Conservation (phyloP, 139 green algal species). For the Trebouxia sp. region DNA sequence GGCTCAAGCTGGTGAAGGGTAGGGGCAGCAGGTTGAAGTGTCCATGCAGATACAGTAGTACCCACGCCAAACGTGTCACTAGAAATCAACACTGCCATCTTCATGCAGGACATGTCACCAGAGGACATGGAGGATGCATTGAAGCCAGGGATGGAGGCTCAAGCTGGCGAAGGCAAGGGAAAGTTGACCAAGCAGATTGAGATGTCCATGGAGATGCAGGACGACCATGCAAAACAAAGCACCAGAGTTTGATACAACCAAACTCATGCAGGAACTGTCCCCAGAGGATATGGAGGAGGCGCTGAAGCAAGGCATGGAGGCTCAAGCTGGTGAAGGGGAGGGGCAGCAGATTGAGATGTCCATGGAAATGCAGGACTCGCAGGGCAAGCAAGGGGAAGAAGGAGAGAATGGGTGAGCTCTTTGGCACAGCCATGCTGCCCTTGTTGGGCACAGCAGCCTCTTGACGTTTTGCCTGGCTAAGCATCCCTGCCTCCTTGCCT, state of each 20-base stretch:
- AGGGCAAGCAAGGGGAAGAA: slow-evolving; percentile 28
- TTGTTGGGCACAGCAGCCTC: too few species aligned
- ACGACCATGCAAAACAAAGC: slow-evolving; percentile 29
- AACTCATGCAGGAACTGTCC: slow-evolving; percentile 32
- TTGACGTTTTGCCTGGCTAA: too few species aligned
- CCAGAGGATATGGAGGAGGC: slow-evolving; percentile 41
- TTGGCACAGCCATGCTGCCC: too few species aligned
- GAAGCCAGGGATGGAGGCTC: slow-evolving; percentile 29
- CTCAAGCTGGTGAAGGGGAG: slow-evolving; percentile 26
- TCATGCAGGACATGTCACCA: neutral
- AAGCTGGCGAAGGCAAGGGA: slow-evolving; percentile 20
- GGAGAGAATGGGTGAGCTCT: neutral
- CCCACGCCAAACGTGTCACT: too few species aligned
- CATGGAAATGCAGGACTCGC: slow-evolving; percentile 35
- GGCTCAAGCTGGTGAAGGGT: slow-evolving; percentile 20
- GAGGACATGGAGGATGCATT: slow-evolving; percentile 42
- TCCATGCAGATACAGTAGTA: slow-evolving; percentile 32
- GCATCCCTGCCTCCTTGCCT: too few species aligned
- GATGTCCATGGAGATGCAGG: slow-evolving; percentile 30
- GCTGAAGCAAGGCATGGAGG: slow-evolving; percentile 34
- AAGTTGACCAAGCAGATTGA: slow-evolving; percentile 33
- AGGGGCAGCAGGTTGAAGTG: slow-evolving; percentile 35
- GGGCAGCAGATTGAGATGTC: slow-evolving; percentile 36
- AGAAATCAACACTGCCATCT: neutral
- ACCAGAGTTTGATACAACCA: too few species aligned